Evolutionary conservation across 108 stramenopile genomes (phyloP).

Genomic region (Craspedostauros australis): DNA sequence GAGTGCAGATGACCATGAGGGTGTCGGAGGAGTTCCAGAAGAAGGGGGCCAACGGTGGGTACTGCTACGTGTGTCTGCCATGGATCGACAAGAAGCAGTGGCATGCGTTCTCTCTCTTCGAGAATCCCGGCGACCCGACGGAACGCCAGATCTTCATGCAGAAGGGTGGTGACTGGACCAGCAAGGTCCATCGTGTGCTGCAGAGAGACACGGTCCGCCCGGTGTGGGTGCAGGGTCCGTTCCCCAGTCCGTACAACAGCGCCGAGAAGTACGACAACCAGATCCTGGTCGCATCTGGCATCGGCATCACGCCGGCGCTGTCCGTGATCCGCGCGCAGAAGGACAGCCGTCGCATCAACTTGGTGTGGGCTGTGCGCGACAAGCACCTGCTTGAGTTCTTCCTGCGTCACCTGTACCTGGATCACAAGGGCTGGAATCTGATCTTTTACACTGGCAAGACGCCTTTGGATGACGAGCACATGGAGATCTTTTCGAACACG

Average conservation of each 20-base stretch:
- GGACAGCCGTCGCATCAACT: constrained; percentile 22
- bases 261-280: not conserved
- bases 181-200: constrained; percentile 16
- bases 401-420: constrained; percentile 20
- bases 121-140: constrained; percentile 26
- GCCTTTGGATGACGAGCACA: no score
- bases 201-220: constrained; percentile 19
- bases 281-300: constrained; percentile 26
- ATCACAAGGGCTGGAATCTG: constrained; percentile 24
- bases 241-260: not conserved
- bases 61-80: constrained; percentile 34
- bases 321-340: constrained; percentile 20
- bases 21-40: constrained; percentile 30
- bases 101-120: constrained; percentile 35
- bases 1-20: constrained; percentile 31
- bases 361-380: constrained; percentile 32
- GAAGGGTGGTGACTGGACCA: constrained; percentile 32
- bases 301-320: constrained; percentile 44
- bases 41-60: constrained; percentile 6
- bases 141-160: not conserved
- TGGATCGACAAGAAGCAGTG: constrained; percentile 29
- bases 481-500: not conserved
- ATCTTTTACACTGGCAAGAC: constrained; percentile 46
- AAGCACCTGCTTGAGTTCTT: constrained; percentile 35
- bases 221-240: constrained; percentile 5